Conservation (phyloP, 306 rosid genomes). For the Fragaria ananassa region DNA sequence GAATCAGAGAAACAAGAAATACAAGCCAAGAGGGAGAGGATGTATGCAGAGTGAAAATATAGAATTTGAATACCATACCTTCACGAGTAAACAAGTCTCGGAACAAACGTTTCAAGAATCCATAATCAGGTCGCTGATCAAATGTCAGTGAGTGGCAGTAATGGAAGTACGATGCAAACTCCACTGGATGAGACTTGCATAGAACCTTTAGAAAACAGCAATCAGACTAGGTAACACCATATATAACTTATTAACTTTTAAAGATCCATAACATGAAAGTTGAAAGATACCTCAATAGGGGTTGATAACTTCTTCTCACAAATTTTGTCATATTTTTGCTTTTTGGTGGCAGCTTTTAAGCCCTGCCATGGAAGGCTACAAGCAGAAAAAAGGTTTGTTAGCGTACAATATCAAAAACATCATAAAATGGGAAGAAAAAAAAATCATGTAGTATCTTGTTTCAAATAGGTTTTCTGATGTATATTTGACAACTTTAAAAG, state of each 20-base stretch:
- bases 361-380: conserved; percentile 99
- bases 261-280: conserved; percentile 8
- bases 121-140: conserved; percentile 98
- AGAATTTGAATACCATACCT: conserved; percentile 47
- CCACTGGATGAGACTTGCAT: conserved; percentile 91
- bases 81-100: conserved; percentile 82
- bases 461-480: not conserved
- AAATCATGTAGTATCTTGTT: not conserved
- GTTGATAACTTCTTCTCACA: conserved; percentile 95
- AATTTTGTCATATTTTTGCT: conserved; percentile 95
- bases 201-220: conserved; percentile 52
- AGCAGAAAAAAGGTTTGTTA: conserved; percentile 20
- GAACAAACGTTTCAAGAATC: conserved; percentile 87
- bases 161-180: conserved; percentile 95
- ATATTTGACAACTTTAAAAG: not conserved
- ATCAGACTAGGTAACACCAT: conserved; percentile 16
- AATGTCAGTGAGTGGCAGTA: conserved; percentile 89
- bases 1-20: not conserved
- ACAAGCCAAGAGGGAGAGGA: not conserved
- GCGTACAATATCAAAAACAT: not conserved
- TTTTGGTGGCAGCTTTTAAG: conserved; percentile 95
- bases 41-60: not conserved
- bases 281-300: conserved; percentile 78
- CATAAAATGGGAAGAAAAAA: not conserved
- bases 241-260: not conserved